A percentile compares a stretch with the other conserved stretches of the same genome.
Conservation (phyloP, 768 basidiomycete genomes). For the Sutorius australiensis region DNA sequence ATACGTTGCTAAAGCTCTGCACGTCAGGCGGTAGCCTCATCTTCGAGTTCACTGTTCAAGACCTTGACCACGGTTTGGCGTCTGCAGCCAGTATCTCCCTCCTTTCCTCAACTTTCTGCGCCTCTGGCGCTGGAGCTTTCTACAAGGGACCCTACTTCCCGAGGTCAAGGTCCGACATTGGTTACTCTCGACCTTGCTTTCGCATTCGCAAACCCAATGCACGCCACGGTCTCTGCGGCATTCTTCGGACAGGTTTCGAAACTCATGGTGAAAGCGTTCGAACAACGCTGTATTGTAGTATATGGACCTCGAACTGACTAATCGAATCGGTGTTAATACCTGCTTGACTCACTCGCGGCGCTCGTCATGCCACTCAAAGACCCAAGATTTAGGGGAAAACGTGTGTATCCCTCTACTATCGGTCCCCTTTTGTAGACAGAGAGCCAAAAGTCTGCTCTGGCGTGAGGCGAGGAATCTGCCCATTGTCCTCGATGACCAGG, state of each 20-base stretch:
- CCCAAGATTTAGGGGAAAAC: background rate
- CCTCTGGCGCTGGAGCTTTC: conserved; percentile 6
- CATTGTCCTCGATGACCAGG: background rate
- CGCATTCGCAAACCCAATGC: conserved; percentile 82
- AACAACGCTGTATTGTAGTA: conserved; percentile 70
- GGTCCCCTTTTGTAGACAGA: background rate
- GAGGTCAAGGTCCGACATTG: conserved; percentile 54
- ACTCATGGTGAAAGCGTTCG: conserved; percentile 91
- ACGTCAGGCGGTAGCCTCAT: conserved; percentile 64
- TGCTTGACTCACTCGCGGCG: background rate
- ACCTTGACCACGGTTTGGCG: conserved; percentile 69
- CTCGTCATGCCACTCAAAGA: background rate
- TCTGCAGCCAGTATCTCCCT: conserved; percentile 54
- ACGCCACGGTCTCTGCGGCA: conserved; percentile 75
- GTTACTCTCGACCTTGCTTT: conserved; percentile 84
- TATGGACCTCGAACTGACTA: conserved; percentile 50
- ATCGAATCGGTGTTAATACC: background rate
- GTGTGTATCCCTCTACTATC: background rate
- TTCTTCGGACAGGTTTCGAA: conserved; percentile 87
- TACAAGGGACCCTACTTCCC: background rate
- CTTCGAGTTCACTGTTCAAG: conserved; percentile 71
- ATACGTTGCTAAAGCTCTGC: conserved; percentile 9
- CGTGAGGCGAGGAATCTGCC: background rate
- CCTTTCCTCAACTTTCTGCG: conserved; percentile 38
- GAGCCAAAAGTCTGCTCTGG: background rate